A percentile compares a stretch with the other conserved stretches of the same genome.
Conservation (phyloP, 768 basidiomycete genomes). For the Sporobolomyces pararoseus region DNA sequence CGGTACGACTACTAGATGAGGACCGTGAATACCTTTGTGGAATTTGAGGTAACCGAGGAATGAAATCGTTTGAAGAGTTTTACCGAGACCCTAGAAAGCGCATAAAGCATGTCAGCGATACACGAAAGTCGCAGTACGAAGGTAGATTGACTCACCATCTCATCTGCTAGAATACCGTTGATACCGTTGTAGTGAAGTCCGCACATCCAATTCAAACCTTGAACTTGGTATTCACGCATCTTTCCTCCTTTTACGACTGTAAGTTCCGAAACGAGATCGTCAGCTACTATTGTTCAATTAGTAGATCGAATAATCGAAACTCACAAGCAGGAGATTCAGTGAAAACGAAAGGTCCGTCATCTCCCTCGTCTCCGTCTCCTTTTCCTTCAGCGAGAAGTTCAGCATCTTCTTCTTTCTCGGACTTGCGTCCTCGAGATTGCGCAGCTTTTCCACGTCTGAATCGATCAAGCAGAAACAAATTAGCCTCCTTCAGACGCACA, state of each 20-base stretch:
- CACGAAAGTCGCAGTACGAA: background rate
- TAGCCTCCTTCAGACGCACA: background rate
- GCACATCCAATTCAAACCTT: conserved; percentile 96
- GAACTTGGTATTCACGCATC: conserved; percentile 92
- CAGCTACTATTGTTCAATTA: background rate
- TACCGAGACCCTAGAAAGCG: conserved; percentile 74
- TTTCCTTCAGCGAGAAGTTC: conserved; percentile 71
- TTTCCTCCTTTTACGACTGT: conserved; percentile 74
- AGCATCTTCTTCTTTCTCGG: conserved; percentile 97
- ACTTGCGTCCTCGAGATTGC: conserved; percentile 80
- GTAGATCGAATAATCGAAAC: conserved; percentile 34
- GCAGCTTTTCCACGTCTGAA: conserved; percentile 25
- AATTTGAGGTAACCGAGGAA: conserved; percentile 94
- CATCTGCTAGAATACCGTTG: conserved; percentile 94
- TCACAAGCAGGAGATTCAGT: conserved; percentile 87
- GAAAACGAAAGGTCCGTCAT: conserved; percentile 89
- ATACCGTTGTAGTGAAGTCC: conserved; percentile 92
- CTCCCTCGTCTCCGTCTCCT: conserved; percentile 61
- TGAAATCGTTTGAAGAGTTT: conserved; percentile 95
- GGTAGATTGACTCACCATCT: conserved; percentile 62
- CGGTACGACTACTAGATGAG: conserved; percentile 95
- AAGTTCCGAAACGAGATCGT: too few relatives aligned
- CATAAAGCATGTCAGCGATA: too few relatives aligned
- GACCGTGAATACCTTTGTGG: conserved; percentile 68
- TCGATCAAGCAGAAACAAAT: too few relatives aligned